These are phyloP conservation scores for Boeremia exigua DNA, from an alignment of 2,329 filamentous ascomycete species.

Conservation along the genomic window DNA sequence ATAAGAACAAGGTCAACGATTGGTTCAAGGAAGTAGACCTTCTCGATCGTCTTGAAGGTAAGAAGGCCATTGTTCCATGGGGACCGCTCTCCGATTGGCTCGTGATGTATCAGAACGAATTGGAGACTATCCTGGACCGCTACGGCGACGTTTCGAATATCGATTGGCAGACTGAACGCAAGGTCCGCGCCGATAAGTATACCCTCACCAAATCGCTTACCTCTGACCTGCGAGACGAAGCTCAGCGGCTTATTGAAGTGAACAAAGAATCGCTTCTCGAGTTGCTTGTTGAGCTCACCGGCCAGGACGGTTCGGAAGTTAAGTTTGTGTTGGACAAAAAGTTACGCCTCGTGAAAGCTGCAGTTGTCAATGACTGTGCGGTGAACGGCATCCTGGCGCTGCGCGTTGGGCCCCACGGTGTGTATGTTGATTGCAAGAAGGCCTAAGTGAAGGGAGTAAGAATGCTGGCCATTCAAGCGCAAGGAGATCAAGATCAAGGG, in stretches of 20 bases:
- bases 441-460: too few relatives aligned
- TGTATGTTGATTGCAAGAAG: background rate
- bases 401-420: background rate
- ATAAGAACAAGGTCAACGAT: background rate
- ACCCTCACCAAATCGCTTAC: background rate
- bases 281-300: background rate
- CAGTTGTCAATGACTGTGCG: background rate
- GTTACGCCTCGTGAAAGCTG: background rate
- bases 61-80: background rate
- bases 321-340: background rate
- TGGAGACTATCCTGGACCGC: background rate
- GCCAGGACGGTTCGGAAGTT: background rate
- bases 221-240: background rate
- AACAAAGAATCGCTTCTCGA: background rate
- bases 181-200: background rate
- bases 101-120: background rate
- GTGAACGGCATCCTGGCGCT: background rate
- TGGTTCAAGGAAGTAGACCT: background rate
- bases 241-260: background rate
- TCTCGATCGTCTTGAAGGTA: background rate
- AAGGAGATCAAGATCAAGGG: too few relatives aligned
- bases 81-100: constrained; percentile 1
- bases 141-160: background rate
- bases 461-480: too few relatives aligned
- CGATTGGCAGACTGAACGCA: background rate